These are phyloP conservation scores for Aspergillus udagawae DNA, from an alignment of 2,329 filamentous ascomycete species.

Conservation along the genomic window DNA sequence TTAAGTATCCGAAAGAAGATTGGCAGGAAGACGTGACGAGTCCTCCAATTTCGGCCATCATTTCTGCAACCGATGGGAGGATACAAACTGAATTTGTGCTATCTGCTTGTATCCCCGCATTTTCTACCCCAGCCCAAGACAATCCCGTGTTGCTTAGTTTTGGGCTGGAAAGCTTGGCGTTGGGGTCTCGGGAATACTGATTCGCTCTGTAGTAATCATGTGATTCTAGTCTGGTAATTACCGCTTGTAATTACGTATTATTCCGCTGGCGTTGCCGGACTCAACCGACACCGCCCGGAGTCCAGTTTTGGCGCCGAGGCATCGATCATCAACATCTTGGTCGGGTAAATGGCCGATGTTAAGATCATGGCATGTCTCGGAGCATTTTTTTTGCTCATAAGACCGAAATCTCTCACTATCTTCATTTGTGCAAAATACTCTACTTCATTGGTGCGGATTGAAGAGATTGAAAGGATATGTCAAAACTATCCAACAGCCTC, in stretches of 20 bases:
- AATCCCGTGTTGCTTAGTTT: constrained; percentile 1
- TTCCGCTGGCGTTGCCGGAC: no score
- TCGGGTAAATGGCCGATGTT: background rate
- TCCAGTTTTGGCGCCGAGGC: constrained; percentile 3
- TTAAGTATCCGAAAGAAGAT: background rate
- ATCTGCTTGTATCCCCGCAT: constrained; percentile 5
- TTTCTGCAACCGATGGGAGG: constrained; percentile 4
- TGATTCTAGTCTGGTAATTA: background rate
- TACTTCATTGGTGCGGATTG: background rate
- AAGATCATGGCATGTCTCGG: background rate
- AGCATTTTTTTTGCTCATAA: background rate
- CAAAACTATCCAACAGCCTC: constrained; percentile 66
- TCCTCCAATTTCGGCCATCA: background rate
- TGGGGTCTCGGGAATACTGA: background rate
- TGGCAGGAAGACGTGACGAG: background rate
- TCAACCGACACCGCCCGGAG: constrained; percentile 1
- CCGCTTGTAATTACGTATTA: background rate
- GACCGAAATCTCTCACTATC: background rate
- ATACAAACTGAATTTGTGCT: background rate
- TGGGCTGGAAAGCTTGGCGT: constrained; percentile 2
- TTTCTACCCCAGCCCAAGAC: constrained; percentile 4
- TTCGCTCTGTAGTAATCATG: background rate
- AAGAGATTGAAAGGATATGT: constrained; percentile 48
- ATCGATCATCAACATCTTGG: background rate
- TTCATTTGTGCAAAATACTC: background rate